Evolutionary conservation across 805 yeast genomes (phyloP), one percentile per base, ranked within the genome.

Genomic region (Vanderwaltozyma yarrowii): DNA sequence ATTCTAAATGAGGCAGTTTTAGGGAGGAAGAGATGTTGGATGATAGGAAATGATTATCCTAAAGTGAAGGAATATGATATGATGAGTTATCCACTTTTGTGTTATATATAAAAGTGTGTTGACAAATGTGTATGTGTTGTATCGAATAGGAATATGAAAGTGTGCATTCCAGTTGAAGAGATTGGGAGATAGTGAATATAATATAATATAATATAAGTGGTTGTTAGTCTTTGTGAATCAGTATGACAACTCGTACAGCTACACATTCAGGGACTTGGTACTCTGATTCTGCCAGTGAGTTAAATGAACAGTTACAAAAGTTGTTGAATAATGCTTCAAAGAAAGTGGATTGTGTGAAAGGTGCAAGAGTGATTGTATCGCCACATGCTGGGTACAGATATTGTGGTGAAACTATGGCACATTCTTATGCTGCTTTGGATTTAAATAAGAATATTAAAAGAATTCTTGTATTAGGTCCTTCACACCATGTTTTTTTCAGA

Each of bases 221-320:
- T n/a, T n/a, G n/a, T n/a, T n/a, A n/a, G n/a, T n/a, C n/a, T n/a
- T n/a, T n/a, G n/a, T n/a, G n/a, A n/a, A n/a, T n/a, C n/a, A n/a
- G n/a, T n/a, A 43, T 41, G 50, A 35, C 50, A 23, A 31, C 58
- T 32, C 64, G 87, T 37, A 73, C 78, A 3, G 94, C 95, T 1
- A 71, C 94, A 2, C 96, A 89, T 58, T 80, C 96, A 3, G 97
- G 97, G 2, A 60, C 87, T 2, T 89, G 98, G 98, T 89, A 92
- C 57, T 49, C 76, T 2, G 66, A 66, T 12, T 67, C 69, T 33
- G 47, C 67, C 0, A 31, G 50, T 2, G 54, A 52, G 16, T 65
- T 89, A 12, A 55, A 64, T 2, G 41, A 52, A 8, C 83, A 83
- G 45, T 40, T 89, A 14, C 69, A 69, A 11, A 51, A 53, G 1